phyloP scores from a whole-genome alignment of 495 filamentous ascomycete species.

The Aspergillus mulundensis region DNA sequence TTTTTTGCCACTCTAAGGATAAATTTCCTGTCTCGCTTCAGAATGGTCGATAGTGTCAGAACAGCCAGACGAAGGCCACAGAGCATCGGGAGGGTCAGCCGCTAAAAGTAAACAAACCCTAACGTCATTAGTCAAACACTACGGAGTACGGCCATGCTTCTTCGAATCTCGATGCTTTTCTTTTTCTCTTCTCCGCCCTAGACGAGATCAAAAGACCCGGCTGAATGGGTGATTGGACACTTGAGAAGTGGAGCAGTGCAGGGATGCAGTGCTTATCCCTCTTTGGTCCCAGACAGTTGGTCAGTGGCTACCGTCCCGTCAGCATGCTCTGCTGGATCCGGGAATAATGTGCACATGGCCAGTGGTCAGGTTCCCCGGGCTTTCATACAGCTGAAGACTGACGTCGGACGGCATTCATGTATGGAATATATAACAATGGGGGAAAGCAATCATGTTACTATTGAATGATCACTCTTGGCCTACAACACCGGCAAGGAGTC shows the following conservation, averaged over 20 bases:
- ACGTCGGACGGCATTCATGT: neutral
- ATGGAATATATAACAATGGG: neutral
- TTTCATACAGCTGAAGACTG: neutral
- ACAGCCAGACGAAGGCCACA: neutral
- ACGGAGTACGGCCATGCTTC: no score
- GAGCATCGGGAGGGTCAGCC: neutral
- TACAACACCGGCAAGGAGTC: conserved; percentile 1
- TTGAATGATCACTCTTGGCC: neutral
- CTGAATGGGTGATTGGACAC: conserved; percentile 13
- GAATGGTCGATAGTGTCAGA: neutral
- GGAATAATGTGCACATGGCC: conserved; percentile 6
- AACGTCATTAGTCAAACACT: neutral
- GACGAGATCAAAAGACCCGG: conserved; percentile 11
- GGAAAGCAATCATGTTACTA: conserved; percentile 2
- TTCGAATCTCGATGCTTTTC: neutral
- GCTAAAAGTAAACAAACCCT: conserved; percentile 9
- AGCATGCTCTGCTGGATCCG: neutral
- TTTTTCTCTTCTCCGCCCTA: conserved; percentile 13
- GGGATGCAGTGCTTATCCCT: conserved; percentile 29
- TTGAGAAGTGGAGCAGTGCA: conserved; percentile 22
- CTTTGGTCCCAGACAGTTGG: conserved; percentile 17
- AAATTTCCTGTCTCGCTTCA: neutral
- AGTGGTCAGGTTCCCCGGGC: neutral
- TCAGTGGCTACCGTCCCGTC: no score
- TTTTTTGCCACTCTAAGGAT: neutral